Conservation (phyloP, 176 grass and related monocot species). For the Saccharum officinarum region DNA sequence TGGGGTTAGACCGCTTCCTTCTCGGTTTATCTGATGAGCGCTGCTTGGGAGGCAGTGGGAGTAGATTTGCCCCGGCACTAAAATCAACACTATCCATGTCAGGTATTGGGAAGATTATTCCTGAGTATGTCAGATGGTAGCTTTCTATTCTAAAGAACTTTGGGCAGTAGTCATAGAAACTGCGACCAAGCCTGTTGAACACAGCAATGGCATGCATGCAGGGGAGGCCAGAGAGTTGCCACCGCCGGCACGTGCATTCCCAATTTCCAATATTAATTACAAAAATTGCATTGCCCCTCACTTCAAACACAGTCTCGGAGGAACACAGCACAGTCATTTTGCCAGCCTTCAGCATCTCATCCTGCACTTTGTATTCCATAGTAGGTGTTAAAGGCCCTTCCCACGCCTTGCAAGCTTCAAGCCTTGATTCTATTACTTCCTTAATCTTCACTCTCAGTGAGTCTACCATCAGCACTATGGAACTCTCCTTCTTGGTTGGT, state of each 20-base stretch:
- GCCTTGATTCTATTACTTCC: constrained; percentile 65
- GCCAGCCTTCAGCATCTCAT: constrained; percentile 59
- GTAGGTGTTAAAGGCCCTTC: constrained; percentile 70
- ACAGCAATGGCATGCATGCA: constrained; percentile 89
- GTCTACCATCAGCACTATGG: constrained; percentile 79
- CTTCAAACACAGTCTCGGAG: constrained; percentile 95
- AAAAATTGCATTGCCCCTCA: constrained; percentile 68
- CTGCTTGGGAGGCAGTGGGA: constrained; percentile 59
- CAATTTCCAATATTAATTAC: constrained; percentile 71
- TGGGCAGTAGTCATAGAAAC: constrained; percentile 77
- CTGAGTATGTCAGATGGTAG: constrained; percentile 73
- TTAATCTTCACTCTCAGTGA: constrained; percentile 63
- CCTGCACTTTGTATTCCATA: constrained; percentile 76
- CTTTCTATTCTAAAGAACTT: constrained; percentile 60
- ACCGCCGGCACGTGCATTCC: constrained; percentile 87
- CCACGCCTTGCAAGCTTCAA: constrained; percentile 63
- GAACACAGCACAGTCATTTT: constrained; percentile 85
- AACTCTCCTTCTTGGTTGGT: constrained; percentile 84
- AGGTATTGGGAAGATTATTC: constrained; percentile 66
- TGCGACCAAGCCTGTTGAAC: constrained; percentile 58
- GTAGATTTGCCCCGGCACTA: constrained; percentile 41
- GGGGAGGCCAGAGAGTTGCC: constrained; percentile 85
- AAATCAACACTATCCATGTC: constrained; percentile 81
- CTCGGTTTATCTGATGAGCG: constrained; percentile 66
- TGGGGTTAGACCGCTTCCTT: constrained; percentile 82